Base-by-base conservation (phyloP, 495 filamentous ascomycete genomes). In the Tricharina praecox region DNA sequence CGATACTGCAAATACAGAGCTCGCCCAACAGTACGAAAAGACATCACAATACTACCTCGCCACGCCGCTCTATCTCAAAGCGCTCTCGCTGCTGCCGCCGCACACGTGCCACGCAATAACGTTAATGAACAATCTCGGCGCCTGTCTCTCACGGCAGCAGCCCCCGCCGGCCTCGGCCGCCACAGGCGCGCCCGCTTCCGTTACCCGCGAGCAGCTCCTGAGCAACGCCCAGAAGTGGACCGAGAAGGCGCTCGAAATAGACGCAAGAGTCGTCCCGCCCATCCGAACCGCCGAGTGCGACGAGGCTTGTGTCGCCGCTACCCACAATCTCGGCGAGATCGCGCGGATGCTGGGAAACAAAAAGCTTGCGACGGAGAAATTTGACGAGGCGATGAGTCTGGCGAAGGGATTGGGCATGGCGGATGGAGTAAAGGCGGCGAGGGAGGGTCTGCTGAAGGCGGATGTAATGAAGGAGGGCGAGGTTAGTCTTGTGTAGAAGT, bases 61-160 rank as follows among this genome's bases (percentile, higher is more conserved):
- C 13, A 71, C 83, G 23, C 87, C 88, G n/a, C 67, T 96, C 28
- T 93, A 82, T 60, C 70, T 96, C 52, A 86, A 87, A 52, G 81
- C 86, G 2, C 66, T 94, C 33, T 66, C 75, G 23, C 58, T 88
- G 20, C 54, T 72, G 44, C 61, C 69, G 10, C 56, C 58, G 1
- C 68, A 66, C n/a, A 66, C 65, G 25, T 92, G 83, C 56, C 76
- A 81, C 63, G 74, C 79, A 23, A 82, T 84, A 36, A 69, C 81
- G 15, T 64, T 95, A 45, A 86, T 61, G 58, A 82, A 80, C 63
- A 85, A 84, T 58, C 68, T 85, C 50, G 71, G 80, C 8, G 68
- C 67, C 28, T 71, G 66, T 49, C 72, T 82, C 47, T 76, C 78
- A 23, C 77, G 84, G 54, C 77, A 80, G 60, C 64, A 65, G 13